Evolutionary conservation across 2,329 filamentous ascomycete genomes (phyloP), one percentile per base, ranked within the genome.

Genomic region (Phoma herbarum): DNA sequence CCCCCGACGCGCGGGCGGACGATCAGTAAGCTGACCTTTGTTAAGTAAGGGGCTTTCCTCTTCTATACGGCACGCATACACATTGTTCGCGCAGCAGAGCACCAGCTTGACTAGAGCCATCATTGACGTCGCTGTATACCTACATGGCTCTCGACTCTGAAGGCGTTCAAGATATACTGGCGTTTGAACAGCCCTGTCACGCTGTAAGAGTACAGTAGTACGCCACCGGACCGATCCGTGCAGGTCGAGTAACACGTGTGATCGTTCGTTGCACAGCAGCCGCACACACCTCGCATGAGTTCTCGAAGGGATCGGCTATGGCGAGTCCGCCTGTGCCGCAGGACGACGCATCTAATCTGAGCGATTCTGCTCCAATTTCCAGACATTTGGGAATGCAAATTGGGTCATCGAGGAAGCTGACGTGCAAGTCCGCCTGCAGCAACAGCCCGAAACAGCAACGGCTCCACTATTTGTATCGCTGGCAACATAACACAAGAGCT

Each of bases 191-290:
- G 23, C 12, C 33, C 2, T 31, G 20, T 26, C 25, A 18, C 29
- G 41, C 29, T 44, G 37, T 14, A 43, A 29, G 37, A 37, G 31
- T 11, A 53, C 55, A 58, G 39, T 50, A 41, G 46, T 22, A 46
- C 50, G 45, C 50, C 41, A 59, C 45, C 56, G 50, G 50, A 41
- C 46, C 56, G 56, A 50, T 26, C 56, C 56, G 50, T 49, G 39
- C 45, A 28, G 49, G 31, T 53, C 46, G 18, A 33, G 56, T 59
- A 53, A 54, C 56, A 59, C 50, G 50, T 54, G 43, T 37, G 39
- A 28, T 41, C 31, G 20, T 25, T 28, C 11, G 41, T 54, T 28
- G 46, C 50, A 59, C 56, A 51, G 45, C 45, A 59, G 45, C 45
- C 45, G 50, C 50, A 12, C 45, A 39, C 16, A 59, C 22, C 39